Conservation (phyloP, 2,329 filamentous ascomycete genomes). For the Pseudogymnoascus verrucosus region DNA sequence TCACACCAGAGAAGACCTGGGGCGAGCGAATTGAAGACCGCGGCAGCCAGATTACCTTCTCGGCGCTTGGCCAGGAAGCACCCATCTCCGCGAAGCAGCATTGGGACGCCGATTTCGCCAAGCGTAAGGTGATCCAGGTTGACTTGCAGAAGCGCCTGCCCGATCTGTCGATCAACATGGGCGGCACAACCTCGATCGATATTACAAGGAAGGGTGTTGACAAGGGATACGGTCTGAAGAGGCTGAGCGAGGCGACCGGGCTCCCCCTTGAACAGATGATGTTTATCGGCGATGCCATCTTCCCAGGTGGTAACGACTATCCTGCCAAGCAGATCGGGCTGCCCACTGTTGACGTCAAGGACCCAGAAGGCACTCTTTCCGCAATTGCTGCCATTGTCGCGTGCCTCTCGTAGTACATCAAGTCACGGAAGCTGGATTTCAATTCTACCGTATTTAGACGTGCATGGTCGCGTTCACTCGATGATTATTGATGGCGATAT, state of each 20-base stretch:
- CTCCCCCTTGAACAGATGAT: slow-evolving; percentile 31
- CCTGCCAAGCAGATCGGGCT: slow-evolving; percentile 29
- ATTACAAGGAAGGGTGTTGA: slow-evolving; percentile 34
- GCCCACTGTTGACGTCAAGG: neutral
- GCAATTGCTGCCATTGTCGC: slow-evolving; percentile 3
- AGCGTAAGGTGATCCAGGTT: slow-evolving; percentile 32
- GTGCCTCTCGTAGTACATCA: neutral
- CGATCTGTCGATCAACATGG: slow-evolving; percentile 33
- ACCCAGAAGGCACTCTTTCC: neutral
- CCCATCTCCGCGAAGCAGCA: slow-evolving; percentile 30
- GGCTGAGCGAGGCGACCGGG: slow-evolving; percentile 13
- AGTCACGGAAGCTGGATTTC: neutral
- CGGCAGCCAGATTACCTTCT: slow-evolving; percentile 36
- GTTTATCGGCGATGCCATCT: slow-evolving; percentile 36
- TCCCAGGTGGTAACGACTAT: slow-evolving; percentile 34
- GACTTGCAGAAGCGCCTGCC: slow-evolving; percentile 31
- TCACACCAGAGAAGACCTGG: slow-evolving; percentile 32
- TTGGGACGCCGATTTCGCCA: slow-evolving; percentile 35
- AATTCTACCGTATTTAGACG: neutral
- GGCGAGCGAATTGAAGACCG: slow-evolving; percentile 34
- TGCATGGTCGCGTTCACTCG: neutral
- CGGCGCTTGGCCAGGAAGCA: slow-evolving; percentile 33
- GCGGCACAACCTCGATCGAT: slow-evolving; percentile 34
- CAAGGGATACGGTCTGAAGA: slow-evolving; percentile 23
- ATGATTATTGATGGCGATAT: neutral